Evolutionary conservation across 2,329 filamentous ascomycete species (phyloP).

Genomic region (Verticillium albo-atrum): DNA sequence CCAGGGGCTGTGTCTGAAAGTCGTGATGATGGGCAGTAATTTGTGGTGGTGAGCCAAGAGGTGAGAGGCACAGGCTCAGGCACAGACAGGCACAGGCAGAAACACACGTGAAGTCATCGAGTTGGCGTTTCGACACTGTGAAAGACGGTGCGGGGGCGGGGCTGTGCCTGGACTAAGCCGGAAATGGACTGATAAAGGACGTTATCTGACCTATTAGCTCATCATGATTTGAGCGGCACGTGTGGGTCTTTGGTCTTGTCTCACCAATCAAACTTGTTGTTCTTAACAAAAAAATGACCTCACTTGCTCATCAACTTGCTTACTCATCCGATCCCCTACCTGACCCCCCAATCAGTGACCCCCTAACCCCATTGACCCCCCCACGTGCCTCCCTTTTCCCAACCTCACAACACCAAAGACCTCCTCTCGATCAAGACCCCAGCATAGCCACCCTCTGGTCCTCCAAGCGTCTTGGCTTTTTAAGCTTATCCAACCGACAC

Average conservation of each 20-base stretch:
- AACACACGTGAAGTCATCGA: not conserved
- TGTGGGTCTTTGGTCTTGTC: too few species aligned
- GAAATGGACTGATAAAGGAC: not conserved
- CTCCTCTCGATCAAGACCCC: not conserved
- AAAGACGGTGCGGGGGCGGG: not conserved
- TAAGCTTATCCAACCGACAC: not conserved
- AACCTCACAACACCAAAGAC: not conserved
- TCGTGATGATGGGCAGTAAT: not conserved
- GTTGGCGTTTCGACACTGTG: not conserved
- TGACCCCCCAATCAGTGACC: not conserved
- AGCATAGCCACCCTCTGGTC: not conserved
- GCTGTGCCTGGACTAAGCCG: not conserved
- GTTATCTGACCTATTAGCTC: not conserved
- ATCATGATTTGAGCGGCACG: not conserved
- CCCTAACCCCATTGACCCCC: not conserved
- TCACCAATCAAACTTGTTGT: not conserved
- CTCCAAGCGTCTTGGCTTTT: slow-evolving; percentile 1
- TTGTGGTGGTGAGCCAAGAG: not conserved
- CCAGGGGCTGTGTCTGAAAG: not conserved
- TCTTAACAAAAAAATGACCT: not conserved
- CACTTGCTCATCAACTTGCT: not conserved
- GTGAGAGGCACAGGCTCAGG: not conserved
- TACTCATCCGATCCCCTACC: too few species aligned
- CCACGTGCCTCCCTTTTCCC: not conserved
- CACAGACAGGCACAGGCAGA: not conserved